These are phyloP conservation scores for Primulina tabacum DNA, from an alignment of 257 asterid genomes.

Conservation along the genomic window DNA sequence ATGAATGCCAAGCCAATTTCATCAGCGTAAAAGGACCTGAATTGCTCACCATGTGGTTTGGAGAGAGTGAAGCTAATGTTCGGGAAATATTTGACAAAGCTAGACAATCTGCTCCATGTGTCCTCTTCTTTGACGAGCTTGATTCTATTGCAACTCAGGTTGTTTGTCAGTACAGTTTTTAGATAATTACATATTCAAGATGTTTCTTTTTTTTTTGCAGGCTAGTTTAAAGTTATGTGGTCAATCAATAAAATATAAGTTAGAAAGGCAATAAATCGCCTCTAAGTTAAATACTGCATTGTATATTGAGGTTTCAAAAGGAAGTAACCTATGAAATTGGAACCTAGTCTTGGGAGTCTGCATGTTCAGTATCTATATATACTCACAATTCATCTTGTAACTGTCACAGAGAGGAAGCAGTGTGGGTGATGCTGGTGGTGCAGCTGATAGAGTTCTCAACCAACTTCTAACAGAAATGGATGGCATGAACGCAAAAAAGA, in stretches of 20 bases:
- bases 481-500: constrained; percentile 64
- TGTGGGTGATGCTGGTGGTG: constrained; percentile 65
- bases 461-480: constrained; percentile 68
- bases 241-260: not conserved
- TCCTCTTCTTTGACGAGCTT: constrained; percentile 64
- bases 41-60: constrained; percentile 70
- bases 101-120: constrained; percentile 66
- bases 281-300: not conserved
- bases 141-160: constrained; percentile 74
- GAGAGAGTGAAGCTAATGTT: constrained; percentile 76
- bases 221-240: not conserved
- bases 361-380: not conserved
- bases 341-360: not conserved
- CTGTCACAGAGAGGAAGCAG: constrained; percentile 54
- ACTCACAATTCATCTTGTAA: not conserved
- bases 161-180: constrained; percentile 8
- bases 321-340: not conserved
- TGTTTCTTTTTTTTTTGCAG: too few relatives aligned
- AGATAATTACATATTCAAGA: not conserved
- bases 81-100: constrained; percentile 69
- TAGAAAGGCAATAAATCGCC: not conserved
- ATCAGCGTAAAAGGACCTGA: constrained; percentile 66
- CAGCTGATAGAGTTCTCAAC: constrained; percentile 63
- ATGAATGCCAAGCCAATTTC: constrained; percentile 64
- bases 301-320: not conserved